Evolutionary conservation across 2,329 filamentous ascomycete species (phyloP).

Genomic region (Talaromyces piceae): DNA sequence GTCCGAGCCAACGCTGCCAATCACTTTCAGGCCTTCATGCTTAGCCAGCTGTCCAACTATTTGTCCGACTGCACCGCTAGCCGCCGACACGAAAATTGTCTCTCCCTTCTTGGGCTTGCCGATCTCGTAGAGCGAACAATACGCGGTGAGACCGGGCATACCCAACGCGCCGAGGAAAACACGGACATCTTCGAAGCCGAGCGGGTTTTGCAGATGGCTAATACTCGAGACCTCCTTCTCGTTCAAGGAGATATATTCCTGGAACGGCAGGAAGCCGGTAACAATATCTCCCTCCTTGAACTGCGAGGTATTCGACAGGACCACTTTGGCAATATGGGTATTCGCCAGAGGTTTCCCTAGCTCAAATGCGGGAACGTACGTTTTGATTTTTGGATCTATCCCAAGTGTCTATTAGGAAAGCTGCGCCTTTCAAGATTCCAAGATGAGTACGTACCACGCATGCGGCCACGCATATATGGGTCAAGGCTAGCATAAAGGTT

Average conservation of each 20-base stretch:
- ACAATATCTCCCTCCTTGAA: conserved; percentile 64
- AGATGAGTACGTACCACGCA: conserved; percentile 47
- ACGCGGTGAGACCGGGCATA: conserved; percentile 72
- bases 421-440: background rate
- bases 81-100: conserved; percentile 75
- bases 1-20: conserved; percentile 72
- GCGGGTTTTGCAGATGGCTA: conserved; percentile 59
- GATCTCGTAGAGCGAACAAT: conserved; percentile 66
- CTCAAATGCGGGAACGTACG: conserved; percentile 58
- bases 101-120: conserved; percentile 68
- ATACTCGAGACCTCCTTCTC: conserved; percentile 35
- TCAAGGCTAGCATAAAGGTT: conserved; percentile 71
- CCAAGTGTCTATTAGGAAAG: background rate
- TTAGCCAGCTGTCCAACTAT: conserved; percentile 78
- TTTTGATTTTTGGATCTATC: conserved; percentile 47
- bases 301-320: conserved; percentile 58
- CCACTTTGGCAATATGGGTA: conserved; percentile 56
- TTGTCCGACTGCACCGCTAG: conserved; percentile 74
- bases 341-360: conserved; percentile 59
- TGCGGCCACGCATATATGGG: conserved; percentile 74
- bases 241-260: conserved; percentile 60
- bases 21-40: conserved; percentile 68
- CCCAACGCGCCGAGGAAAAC: conserved; percentile 69
- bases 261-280: conserved; percentile 49
- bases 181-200: conserved; percentile 40